A percentile compares a stretch with the other conserved stretches of the same genome.
Conservation (phyloP, 164 flowering plant species). For the Vitis amurensis region DNA sequence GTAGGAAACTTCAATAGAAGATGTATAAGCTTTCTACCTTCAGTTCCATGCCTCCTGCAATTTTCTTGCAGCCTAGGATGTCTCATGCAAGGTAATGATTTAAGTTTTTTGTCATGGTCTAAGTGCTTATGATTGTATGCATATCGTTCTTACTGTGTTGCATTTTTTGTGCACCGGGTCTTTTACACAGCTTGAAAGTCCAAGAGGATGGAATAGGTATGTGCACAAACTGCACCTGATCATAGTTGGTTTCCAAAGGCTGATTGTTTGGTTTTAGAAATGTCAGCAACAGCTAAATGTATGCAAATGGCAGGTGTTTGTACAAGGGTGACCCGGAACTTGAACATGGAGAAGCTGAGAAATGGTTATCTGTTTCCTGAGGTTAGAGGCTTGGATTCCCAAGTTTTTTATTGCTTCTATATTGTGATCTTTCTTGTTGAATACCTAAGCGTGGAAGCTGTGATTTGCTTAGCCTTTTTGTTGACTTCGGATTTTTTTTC, state of each 20-base stretch:
- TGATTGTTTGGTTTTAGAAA: too few relatives aligned
- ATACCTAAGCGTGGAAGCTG: too few relatives aligned
- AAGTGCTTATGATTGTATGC: not conserved
- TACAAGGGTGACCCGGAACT: slow-evolving; percentile 27
- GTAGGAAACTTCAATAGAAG: not conserved
- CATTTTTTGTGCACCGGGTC: too few relatives aligned
- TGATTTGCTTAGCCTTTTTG: not conserved
- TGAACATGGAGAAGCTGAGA: slow-evolving; percentile 29
- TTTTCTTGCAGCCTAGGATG: slow-evolving; percentile 9
- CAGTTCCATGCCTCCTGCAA: slow-evolving; percentile 2
- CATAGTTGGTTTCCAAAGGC: too few relatives aligned
- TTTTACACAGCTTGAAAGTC: slow-evolving; percentile 8
- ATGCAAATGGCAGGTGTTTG: slow-evolving; percentile 12
- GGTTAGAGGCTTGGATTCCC: slow-evolving; percentile 9
- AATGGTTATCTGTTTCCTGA: slow-evolving; percentile 34
- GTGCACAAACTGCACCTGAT: not conserved
- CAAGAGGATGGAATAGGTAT: slow-evolving; percentile 14
- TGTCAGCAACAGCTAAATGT: not conserved
- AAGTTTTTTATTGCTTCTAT: too few relatives aligned
- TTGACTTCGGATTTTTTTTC: not conserved
- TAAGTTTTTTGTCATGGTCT: not conserved
- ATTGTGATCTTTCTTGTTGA: too few relatives aligned
- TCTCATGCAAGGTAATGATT: slow-evolving; percentile 17
- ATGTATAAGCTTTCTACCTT: slow-evolving; percentile 2
- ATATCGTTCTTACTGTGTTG: not conserved